Conservation (phyloP, 805 yeast species). For the Lipomyces yamanashiensis region DNA sequence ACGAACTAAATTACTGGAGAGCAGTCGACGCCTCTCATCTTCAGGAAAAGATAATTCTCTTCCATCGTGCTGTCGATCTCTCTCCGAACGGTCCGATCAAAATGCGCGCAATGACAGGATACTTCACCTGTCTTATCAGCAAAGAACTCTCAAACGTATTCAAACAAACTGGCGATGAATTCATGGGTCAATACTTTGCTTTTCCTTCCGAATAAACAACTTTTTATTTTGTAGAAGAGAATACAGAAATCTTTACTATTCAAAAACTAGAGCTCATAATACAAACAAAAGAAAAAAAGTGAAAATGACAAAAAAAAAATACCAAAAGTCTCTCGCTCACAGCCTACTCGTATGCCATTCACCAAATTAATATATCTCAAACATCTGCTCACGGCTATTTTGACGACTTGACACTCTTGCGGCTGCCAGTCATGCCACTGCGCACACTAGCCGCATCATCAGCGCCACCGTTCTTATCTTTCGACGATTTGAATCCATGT, state of each 20-base stretch:
- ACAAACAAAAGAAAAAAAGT: neutral
- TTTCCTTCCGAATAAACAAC: too few relatives aligned
- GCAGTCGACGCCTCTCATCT: neutral
- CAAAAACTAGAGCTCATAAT: neutral
- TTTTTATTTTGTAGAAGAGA: too few relatives aligned
- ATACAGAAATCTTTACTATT: neutral
- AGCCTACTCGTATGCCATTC: neutral
- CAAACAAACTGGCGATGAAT: too few relatives aligned
- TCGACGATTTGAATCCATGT: conserved; percentile 15
- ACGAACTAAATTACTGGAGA: neutral
- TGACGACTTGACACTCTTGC: conserved; percentile 9
- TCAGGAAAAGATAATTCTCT: too few relatives aligned
- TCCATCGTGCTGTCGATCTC: too few relatives aligned
- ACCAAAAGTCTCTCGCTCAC: neutral
- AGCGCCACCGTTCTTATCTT: conserved; percentile 9
- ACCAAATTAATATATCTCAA: neutral
- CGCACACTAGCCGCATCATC: conserved; percentile 29
- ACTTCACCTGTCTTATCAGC: neutral
- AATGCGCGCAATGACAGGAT: too few relatives aligned
- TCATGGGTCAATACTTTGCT: too few relatives aligned
- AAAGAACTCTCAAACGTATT: neutral
- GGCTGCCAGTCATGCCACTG: conserved; percentile 12
- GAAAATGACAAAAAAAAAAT: neutral
- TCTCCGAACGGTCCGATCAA: too few relatives aligned
- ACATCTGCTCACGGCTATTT: neutral